A percentile compares a stretch with the other conserved stretches of the same genome.
Evolutionary conservation across 2,329 filamentous ascomycete species (phyloP).

Genomic region (Lithohypha guttulata): DNA sequence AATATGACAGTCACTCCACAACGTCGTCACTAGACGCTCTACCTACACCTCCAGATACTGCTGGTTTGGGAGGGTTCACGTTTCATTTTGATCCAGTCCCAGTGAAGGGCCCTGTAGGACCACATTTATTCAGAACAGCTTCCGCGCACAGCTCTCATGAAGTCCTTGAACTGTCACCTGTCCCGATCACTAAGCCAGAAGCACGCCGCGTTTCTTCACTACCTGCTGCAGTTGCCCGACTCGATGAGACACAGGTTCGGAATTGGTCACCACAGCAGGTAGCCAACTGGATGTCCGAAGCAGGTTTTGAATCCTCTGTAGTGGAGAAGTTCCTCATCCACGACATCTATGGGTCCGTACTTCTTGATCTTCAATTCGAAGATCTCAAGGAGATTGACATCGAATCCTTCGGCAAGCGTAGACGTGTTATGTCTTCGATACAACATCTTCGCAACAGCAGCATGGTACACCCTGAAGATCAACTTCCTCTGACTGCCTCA

Average conservation of each 20-base stretch:
- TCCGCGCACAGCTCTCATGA: slow-evolving; percentile 8
- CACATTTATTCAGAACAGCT: slow-evolving; percentile 69
- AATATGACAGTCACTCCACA: slow-evolving; percentile 52
- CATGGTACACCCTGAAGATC: slow-evolving; percentile 17
- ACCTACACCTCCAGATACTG: slow-evolving; percentile 66
- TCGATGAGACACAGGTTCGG: slow-evolving; percentile 24
- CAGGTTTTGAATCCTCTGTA: slow-evolving; percentile 64
- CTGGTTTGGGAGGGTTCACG: slow-evolving; percentile 50
- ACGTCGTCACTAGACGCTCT: slow-evolving; percentile 78
- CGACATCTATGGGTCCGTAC: slow-evolving; percentile 78
- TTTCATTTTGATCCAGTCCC: slow-evolving; percentile 43
- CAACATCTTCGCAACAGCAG: slow-evolving; percentile 37
- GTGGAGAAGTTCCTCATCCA: slow-evolving; percentile 82
- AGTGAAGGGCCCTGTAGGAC: slow-evolving; percentile 64
- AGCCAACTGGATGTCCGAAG: slow-evolving; percentile 68
- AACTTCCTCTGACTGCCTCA: slow-evolving; percentile 5
- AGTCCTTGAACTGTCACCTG: slow-evolving; percentile 1
- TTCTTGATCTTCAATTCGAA: slow-evolving; percentile 85
- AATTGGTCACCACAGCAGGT: slow-evolving; percentile 26
- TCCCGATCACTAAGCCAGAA: slow-evolving; percentile 7
- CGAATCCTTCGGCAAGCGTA: slow-evolving; percentile 52
- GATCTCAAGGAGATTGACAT: slow-evolving; percentile 57
- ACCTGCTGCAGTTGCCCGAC: slow-evolving; percentile 23
- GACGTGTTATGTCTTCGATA: slow-evolving; percentile 50
- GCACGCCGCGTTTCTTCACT: slow-evolving; percentile 16